Conservation (phyloP, 257 asterid species). For the Plantago elongata region DNA sequence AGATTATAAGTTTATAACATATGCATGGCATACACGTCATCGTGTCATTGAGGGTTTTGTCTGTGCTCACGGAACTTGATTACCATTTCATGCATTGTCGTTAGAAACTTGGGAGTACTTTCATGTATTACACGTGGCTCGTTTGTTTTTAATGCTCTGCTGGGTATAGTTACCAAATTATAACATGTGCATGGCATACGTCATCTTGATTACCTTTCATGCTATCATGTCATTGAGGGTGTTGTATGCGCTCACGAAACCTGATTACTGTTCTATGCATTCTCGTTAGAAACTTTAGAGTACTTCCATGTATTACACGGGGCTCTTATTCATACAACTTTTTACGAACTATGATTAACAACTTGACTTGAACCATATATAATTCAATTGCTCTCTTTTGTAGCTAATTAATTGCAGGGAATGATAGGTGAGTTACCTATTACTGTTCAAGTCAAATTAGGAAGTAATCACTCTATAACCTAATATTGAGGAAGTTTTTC, state of each 20-base stretch:
- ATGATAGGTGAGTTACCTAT: too few species aligned
- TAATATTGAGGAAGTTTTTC: too few species aligned
- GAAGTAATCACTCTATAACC: too few species aligned
- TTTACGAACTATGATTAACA: background rate
- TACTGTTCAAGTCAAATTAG: too few species aligned
- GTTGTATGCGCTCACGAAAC: background rate
- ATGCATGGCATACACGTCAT: background rate
- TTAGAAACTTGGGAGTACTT: background rate
- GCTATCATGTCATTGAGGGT: background rate
- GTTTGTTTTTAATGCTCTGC: too few species aligned
- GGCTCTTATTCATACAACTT: too few species aligned
- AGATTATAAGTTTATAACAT: too few species aligned
- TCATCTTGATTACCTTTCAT: background rate
- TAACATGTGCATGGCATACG: too few species aligned
- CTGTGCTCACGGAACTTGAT: background rate
- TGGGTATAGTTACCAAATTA: too few species aligned
- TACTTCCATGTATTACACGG: too few species aligned
- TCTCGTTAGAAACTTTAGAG: background rate
- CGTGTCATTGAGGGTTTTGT: background rate
- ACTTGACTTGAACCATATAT: background rate
- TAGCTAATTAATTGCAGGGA: slow-evolving; percentile 3
- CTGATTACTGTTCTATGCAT: background rate
- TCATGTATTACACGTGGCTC: too few species aligned
- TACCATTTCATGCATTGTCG: background rate
- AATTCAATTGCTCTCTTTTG: background rate